These are phyloP conservation scores for Gonapodya prolifera DNA, from an alignment of 192 early-diverging fungal species.

Conservation along the genomic window DNA sequence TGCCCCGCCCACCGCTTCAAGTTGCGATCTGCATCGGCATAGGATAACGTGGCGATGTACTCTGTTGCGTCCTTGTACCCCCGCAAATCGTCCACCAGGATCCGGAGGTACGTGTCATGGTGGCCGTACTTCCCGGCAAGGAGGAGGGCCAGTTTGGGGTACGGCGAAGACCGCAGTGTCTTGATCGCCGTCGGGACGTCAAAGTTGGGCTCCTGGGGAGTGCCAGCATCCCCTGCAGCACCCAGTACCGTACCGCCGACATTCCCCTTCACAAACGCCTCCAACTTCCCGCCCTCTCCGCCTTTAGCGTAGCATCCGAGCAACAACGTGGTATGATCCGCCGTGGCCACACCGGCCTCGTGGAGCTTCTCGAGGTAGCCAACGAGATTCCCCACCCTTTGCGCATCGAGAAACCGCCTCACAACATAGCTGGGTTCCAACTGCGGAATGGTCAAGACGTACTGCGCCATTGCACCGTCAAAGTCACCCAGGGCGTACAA, in stretches of 20 bases:
- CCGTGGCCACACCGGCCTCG: conserved; percentile 68
- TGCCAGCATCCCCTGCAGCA: not conserved
- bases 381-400: conserved; percentile 79
- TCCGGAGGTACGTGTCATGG: conserved; percentile 73
- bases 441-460: conserved; percentile 79
- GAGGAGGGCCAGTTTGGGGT: conserved; percentile 81
- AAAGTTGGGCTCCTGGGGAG: conserved; percentile 52
- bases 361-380: conserved; percentile 85
- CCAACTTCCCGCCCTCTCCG: conserved; percentile 68
- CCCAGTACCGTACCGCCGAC: not conserved
- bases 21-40: conserved; percentile 12
- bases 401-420: conserved; percentile 90
- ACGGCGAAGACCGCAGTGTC: conserved; percentile 83
- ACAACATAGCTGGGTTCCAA: conserved; percentile 95
- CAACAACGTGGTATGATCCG: conserved; percentile 90
- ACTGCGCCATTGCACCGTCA: conserved; percentile 83
- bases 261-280: conserved; percentile 73
- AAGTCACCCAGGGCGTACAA: conserved; percentile 74
- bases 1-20: conserved; percentile 26
- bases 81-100: conserved; percentile 79
- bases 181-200: conserved; percentile 90
- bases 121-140: conserved; percentile 71
- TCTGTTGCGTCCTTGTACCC: conserved; percentile 61
- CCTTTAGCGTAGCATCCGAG: conserved; percentile 97
- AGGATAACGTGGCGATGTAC: conserved; percentile 45